phyloP scores from a whole-genome alignment of 805 yeast genomes.

The Hanseniaspora mollemarum region DNA sequence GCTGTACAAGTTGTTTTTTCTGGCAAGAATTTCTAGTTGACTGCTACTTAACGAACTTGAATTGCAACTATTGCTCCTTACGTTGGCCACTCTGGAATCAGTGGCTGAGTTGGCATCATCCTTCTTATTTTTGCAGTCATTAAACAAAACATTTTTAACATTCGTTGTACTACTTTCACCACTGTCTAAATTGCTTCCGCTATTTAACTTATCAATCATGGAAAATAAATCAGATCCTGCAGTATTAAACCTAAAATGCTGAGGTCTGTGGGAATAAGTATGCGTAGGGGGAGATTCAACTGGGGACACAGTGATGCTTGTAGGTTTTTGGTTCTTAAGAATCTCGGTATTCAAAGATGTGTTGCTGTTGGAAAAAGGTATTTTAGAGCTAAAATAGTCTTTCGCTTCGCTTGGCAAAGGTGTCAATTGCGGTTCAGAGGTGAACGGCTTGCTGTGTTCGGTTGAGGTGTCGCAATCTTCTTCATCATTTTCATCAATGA shows the following conservation, averaged over 20 bases:
- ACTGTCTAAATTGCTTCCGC: not conserved
- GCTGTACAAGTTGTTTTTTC: constrained; percentile 35
- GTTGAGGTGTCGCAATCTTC: not conserved
- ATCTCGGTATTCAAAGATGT: not conserved
- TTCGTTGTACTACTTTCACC: not conserved
- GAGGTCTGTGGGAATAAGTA: constrained; percentile 1
- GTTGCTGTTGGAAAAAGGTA: not conserved
- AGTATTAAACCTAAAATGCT: constrained; percentile 3
- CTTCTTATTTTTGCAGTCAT: not conserved
- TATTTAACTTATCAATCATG: constrained; percentile 4
- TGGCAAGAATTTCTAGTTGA: constrained; percentile 17
- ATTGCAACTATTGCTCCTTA: not conserved
- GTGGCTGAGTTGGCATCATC: not conserved
- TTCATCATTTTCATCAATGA: constrained; percentile 6
- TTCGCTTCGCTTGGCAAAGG: constrained; percentile 6
- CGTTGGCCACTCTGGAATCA: not conserved
- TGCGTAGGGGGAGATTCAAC: not conserved
- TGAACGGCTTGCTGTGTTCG: not conserved
- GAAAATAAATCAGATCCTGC: constrained; percentile 7
- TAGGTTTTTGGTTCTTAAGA: not conserved
- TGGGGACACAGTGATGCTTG: not conserved
- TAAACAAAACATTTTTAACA: not conserved
- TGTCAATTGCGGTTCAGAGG: not conserved
- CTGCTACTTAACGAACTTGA: constrained; percentile 11
- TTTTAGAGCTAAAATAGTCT: constrained; percentile 4